phyloP scores from a whole-genome alignment of 2,329 filamentous ascomycete species.

The Phialophora macrospora region DNA sequence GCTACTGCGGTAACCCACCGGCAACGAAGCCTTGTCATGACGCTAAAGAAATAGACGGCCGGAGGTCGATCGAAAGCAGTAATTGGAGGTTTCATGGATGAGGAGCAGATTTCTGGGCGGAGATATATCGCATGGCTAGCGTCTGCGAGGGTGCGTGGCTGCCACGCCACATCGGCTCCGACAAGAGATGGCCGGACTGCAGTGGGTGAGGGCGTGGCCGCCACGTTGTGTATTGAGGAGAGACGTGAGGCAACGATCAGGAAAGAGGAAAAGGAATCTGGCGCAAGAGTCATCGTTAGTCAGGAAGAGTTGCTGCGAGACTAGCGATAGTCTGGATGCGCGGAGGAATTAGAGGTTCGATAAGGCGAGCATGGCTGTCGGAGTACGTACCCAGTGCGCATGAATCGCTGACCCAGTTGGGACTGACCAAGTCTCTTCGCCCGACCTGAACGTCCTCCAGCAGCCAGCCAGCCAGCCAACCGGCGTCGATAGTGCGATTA shows the following conservation, averaged over 20 bases:
- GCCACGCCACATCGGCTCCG: background rate
- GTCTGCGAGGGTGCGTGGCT: background rate
- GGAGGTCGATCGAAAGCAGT: slow-evolving; percentile 5
- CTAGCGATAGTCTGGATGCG: slow-evolving; percentile 9
- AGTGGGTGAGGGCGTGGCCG: background rate
- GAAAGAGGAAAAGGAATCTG: slow-evolving; percentile 4
- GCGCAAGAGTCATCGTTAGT: slow-evolving; percentile 9
- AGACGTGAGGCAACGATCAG: background rate
- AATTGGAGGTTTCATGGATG: background rate
- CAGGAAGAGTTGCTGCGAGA: slow-evolving; percentile 12
- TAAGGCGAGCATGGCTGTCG: background rate
- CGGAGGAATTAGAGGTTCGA: slow-evolving; percentile 4
- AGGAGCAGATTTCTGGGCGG: background rate
- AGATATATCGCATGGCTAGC: background rate
- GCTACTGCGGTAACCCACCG: slow-evolving; percentile 1
- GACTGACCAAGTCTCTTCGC: too few species aligned
- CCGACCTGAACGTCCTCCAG: too few species aligned
- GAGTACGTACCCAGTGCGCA: background rate
- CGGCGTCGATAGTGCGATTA: background rate
- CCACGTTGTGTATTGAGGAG: background rate
- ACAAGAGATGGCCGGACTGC: background rate
- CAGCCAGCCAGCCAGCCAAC: too few species aligned
- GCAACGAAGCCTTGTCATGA: background rate
- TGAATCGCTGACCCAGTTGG: background rate
- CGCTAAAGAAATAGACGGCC: background rate